Evolutionary conservation across 192 early-diverging fungal species (phyloP).

Genomic region (Chytriomyces hyalinus): DNA sequence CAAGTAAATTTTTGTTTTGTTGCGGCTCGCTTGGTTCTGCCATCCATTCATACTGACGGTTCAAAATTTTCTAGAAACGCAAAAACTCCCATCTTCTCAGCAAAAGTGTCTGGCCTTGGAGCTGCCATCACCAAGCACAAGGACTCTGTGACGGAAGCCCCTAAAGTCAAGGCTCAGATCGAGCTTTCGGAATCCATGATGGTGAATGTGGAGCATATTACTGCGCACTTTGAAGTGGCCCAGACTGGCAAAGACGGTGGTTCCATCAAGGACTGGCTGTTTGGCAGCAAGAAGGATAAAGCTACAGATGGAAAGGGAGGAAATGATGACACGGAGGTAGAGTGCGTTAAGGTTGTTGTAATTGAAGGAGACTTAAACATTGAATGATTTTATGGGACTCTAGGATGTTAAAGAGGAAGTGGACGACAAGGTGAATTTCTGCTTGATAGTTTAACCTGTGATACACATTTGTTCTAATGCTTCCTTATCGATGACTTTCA

Average conservation of each 20-base stretch:
- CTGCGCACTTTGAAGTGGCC: conserved; percentile 59
- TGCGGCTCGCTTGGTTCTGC: background rate
- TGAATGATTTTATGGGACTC: background rate
- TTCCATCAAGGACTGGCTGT: conserved; percentile 45
- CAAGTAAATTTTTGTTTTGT: conserved; percentile 32
- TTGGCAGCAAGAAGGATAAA: conserved; percentile 50
- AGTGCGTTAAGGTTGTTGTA: background rate
- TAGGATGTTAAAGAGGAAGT: background rate
- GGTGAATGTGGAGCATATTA: conserved; percentile 70
- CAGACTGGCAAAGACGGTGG: conserved; percentile 13
- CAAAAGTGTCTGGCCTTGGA: conserved; percentile 72
- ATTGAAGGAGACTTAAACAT: conserved; percentile 3
- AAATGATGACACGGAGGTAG: conserved; percentile 32
- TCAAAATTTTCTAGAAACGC: background rate
- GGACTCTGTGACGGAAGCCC: conserved; percentile 45
- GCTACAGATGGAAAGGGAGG: conserved; percentile 53
- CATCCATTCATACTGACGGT: conserved; percentile 20
- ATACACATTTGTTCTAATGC: too few relatives aligned
- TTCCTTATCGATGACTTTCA: background rate
- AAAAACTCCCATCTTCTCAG: conserved; percentile 58
- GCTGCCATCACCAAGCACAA: conserved; percentile 72
- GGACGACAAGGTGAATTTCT: background rate
- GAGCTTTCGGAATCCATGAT: conserved; percentile 81
- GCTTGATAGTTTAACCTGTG: too few relatives aligned
- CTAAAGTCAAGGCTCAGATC: conserved; percentile 85